Evolutionary conservation across 176 grass and related monocot species (phyloP).

Genomic region (Elymus sibiricus): DNA sequence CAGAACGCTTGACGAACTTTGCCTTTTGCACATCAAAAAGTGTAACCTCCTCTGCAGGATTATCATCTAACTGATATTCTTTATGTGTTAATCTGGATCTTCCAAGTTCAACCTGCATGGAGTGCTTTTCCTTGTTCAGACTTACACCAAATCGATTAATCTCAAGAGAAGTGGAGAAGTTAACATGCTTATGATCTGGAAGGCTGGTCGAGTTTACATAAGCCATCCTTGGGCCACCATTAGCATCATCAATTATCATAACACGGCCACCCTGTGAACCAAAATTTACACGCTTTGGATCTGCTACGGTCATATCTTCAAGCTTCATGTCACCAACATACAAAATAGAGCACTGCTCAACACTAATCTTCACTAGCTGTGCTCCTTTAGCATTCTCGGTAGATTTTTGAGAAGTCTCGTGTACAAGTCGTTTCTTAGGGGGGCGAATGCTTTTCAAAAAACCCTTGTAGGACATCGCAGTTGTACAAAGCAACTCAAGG

Average conservation of each 20-base stretch:
- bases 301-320: conserved; percentile 77
- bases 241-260: conserved; percentile 55
- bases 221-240: conserved; percentile 72
- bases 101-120: conserved; percentile 79
- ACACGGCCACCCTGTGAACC: conserved; percentile 86
- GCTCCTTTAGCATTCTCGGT: conserved; percentile 55
- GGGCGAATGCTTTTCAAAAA: conserved; percentile 64
- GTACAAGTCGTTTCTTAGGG: conserved; percentile 53
- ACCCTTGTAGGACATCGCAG: conserved; percentile 64
- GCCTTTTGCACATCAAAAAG: conserved; percentile 76
- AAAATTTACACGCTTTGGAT: conserved; percentile 94
- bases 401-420: conserved; percentile 41
- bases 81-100: conserved; percentile 56
- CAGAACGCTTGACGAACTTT: conserved; percentile 87
- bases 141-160: conserved; percentile 52
- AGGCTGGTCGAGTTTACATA: conserved; percentile 50
- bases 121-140: conserved; percentile 87
- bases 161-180: conserved; percentile 79
- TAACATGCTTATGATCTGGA: conserved; percentile 61
- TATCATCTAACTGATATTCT: conserved; percentile 61
- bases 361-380: conserved; percentile 63
- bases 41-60: conserved; percentile 43
- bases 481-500: conserved; percentile 72
- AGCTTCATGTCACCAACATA: conserved; percentile 75
- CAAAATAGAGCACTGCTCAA: conserved; percentile 58